A percentile compares a stretch with the other conserved stretches of the same genome.
Conservation (phyloP, 176 grass and related monocot genomes). For the Puccinellia tenuiflora region DNA sequence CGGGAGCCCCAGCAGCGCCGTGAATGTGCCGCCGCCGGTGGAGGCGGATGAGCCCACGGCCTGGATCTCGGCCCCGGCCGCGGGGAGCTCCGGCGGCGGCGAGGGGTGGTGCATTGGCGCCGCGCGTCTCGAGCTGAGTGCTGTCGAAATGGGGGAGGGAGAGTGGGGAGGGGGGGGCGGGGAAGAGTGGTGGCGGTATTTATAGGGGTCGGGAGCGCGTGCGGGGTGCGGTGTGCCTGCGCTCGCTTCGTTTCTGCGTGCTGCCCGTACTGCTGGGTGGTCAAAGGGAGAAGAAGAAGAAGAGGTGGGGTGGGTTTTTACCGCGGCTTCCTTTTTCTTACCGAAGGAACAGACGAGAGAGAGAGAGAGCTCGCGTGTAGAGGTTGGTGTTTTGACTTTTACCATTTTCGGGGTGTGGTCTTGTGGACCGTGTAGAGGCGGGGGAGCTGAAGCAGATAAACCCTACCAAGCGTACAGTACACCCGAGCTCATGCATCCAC, state of each 20-base stretch:
- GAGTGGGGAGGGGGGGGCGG: neutral
- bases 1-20: constrained; percentile 49
- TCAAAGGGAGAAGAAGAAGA: neutral
- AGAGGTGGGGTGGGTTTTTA: neutral
- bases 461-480: too few species aligned
- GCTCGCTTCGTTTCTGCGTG: neutral
- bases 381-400: constrained; percentile 36
- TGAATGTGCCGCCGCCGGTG: constrained; percentile 46
- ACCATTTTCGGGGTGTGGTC: constrained; percentile 21
- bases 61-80: constrained; percentile 41
- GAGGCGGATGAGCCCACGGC: neutral
- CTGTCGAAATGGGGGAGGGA: neutral
- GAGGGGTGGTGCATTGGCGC: constrained; percentile 40
- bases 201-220: constrained; percentile 1
- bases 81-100: constrained; percentile 27
- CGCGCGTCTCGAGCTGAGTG: neutral
- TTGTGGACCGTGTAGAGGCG: neutral
- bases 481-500: too few species aligned
- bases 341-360: neutral
- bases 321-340: neutral
- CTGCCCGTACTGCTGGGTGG: neutral
- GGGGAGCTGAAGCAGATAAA: neutral
- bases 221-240: neutral
- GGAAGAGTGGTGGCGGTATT: neutral
- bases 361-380: neutral